phyloP scores from a whole-genome alignment of 495 filamentous ascomycete species.

The Staphylotrichum tortipilum region DNA sequence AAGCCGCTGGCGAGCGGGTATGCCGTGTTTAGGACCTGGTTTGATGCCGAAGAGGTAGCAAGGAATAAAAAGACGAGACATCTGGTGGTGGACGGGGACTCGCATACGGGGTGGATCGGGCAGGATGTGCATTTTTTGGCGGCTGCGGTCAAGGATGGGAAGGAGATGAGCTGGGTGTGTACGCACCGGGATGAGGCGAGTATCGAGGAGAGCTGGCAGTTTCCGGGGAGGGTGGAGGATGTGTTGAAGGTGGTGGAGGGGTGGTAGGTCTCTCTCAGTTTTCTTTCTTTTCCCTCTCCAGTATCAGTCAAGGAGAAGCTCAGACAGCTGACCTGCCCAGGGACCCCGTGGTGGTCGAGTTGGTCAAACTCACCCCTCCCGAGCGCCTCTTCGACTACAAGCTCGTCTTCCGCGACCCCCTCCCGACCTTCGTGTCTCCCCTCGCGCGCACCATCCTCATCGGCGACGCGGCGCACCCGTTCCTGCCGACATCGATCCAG shows the following conservation, averaged over 20 bases:
- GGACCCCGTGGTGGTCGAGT: slow-evolving; percentile 53
- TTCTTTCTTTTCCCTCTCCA: too few relatives aligned
- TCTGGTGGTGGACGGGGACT: slow-evolving; percentile 54
- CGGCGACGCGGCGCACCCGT: slow-evolving; percentile 66
- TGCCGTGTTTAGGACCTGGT: slow-evolving; percentile 53
- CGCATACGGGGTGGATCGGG: slow-evolving; percentile 51
- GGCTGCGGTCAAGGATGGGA: slow-evolving; percentile 50
- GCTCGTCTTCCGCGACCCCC: slow-evolving; percentile 59
- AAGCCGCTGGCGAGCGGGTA: slow-evolving; percentile 51
- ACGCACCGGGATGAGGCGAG: slow-evolving; percentile 45
- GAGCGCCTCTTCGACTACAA: slow-evolving; percentile 59
- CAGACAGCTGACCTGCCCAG: too few relatives aligned
- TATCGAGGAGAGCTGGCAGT: slow-evolving; percentile 55
- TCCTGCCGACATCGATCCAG: slow-evolving; percentile 62
- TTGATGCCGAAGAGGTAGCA: slow-evolving; percentile 34
- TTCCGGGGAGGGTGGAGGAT: slow-evolving; percentile 51
- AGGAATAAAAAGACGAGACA: slow-evolving; percentile 29
- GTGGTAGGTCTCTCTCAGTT: slow-evolving; percentile 38
- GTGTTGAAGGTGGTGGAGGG: slow-evolving; percentile 49
- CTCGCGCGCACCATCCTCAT: slow-evolving; percentile 51
- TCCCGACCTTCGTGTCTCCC: slow-evolving; percentile 55
- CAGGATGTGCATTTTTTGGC: slow-evolving; percentile 58
- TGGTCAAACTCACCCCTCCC: slow-evolving; percentile 52
- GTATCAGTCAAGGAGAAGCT: too few relatives aligned
- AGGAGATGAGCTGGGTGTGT: slow-evolving; percentile 61